These are phyloP conservation scores for Mycena belliarum DNA, from an alignment of 768 basidiomycete genomes.

Conservation along the genomic window DNA sequence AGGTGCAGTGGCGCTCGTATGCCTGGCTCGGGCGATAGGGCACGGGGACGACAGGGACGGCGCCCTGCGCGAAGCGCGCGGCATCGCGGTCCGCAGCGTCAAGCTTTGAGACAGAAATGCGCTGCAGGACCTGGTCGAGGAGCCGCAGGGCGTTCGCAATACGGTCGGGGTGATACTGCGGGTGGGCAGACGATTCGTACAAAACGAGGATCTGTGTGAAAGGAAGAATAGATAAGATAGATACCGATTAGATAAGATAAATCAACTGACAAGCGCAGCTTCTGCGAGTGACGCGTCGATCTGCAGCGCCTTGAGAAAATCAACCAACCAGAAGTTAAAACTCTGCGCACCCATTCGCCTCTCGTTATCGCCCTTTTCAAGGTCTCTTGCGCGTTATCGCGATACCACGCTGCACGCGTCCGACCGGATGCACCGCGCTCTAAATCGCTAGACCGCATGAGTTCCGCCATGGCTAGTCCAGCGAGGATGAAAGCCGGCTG, in stretches of 20 bases:
- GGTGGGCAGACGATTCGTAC: constrained; percentile 77
- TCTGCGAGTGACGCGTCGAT: constrained; percentile 69
- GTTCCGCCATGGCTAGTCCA: constrained; percentile 65
- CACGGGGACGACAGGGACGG: constrained; percentile 50
- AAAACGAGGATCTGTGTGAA: constrained; percentile 64
- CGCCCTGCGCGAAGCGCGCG: constrained; percentile 47
- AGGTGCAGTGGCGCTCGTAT: constrained; percentile 44
- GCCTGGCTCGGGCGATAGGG: constrained; percentile 28
- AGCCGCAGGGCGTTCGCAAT: constrained; percentile 53
- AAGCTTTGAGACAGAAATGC: constrained; percentile 52
- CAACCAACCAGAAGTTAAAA: too few species aligned
- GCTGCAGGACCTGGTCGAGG: constrained; percentile 67
- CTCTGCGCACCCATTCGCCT: too few species aligned
- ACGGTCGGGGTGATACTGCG: constrained; percentile 57
- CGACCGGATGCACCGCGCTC: constrained; percentile 58
- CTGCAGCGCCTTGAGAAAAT: constrained; percentile 28
- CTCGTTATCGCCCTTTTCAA: constrained; percentile 39
- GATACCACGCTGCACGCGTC: constrained; percentile 55
- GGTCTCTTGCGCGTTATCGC: constrained; percentile 55
- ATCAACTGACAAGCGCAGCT: constrained; percentile 60
- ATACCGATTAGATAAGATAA: neutral
- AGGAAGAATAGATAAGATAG: neutral
- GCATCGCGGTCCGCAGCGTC: constrained; percentile 59
- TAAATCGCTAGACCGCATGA: constrained; percentile 72
- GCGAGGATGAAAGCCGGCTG: constrained; percentile 75